Conservation (phyloP, 179 eudicot species). For the Drosera spatulata region DNA sequence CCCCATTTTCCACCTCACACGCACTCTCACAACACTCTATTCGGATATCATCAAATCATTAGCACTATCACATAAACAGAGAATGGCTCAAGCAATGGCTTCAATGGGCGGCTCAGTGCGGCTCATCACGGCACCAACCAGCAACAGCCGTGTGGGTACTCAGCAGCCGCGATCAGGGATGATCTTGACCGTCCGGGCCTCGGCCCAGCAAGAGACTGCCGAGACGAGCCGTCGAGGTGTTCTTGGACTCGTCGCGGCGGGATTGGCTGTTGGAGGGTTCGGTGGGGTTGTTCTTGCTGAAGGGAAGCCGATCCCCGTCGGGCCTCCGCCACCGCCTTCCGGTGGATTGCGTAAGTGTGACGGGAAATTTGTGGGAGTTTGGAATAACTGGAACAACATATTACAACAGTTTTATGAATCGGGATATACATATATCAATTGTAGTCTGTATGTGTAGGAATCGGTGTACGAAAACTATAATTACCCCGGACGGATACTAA, state of each 20-base stretch:
- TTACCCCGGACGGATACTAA: too few relatives aligned
- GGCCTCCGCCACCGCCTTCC: constrained; percentile 90
- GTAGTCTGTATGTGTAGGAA: too few relatives aligned
- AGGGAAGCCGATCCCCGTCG: constrained; percentile 61
- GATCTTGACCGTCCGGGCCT: constrained; percentile 38
- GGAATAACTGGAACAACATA: too few relatives aligned
- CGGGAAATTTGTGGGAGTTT: too few relatives aligned
- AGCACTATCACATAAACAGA: neutral
- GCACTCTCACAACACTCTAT: too few relatives aligned
- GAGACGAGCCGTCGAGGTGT: constrained; percentile 64
- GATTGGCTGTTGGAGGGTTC: constrained; percentile 55
- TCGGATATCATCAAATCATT: too few relatives aligned
- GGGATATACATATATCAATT: too few relatives aligned
- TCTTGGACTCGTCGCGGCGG: constrained; percentile 66
- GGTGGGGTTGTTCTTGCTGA: constrained; percentile 70
- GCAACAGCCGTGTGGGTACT: constrained; percentile 18
- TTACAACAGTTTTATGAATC: too few relatives aligned
- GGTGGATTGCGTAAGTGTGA: constrained; percentile 80
- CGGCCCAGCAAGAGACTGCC: constrained; percentile 32
- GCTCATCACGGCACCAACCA: constrained; percentile 15
- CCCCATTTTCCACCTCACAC: too few relatives aligned
- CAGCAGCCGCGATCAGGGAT: constrained; percentile 12
- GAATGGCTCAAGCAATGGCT: constrained; percentile 82
- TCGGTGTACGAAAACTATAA: too few relatives aligned
- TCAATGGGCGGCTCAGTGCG: constrained; percentile 63